These are phyloP conservation scores for Penicillium sp. DNA, from an alignment of 2,329 filamentous ascomycete species.

Conservation along the genomic window DNA sequence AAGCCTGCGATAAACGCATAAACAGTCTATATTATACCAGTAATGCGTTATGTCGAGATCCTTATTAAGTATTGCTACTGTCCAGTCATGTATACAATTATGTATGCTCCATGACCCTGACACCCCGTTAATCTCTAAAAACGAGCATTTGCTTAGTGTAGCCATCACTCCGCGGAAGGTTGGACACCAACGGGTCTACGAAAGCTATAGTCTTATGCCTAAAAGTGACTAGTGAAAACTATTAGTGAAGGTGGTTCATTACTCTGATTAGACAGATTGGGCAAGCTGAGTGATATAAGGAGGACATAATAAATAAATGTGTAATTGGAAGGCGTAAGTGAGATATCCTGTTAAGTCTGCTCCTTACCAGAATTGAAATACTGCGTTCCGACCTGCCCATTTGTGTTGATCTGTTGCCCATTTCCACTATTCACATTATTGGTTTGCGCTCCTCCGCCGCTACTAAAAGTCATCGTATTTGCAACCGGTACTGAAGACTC, in stretches of 20 bases:
- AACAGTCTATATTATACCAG: background rate
- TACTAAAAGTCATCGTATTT: background rate
- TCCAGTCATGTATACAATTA: conserved; percentile 7
- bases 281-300: too few species aligned
- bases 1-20: background rate
- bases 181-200: background rate
- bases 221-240: background rate
- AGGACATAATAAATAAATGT: too few species aligned
- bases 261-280: too few species aligned
- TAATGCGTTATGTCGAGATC: background rate
- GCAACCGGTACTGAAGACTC: background rate
- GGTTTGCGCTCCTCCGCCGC: background rate
- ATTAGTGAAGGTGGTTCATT: background rate
- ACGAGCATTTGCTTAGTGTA: background rate
- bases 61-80: conserved; percentile 1
- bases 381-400: background rate
- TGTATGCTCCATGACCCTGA: conserved; percentile 7
- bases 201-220: background rate
- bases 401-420: background rate
- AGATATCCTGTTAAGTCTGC: background rate
- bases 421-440: background rate
- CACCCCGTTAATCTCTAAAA: background rate
- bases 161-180: background rate
- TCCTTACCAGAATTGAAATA: background rate
- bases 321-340: too few species aligned